Evolutionary conservation across 2,329 filamentous ascomycete species (phyloP).

Genomic region (Teratosphaeria viscida): DNA sequence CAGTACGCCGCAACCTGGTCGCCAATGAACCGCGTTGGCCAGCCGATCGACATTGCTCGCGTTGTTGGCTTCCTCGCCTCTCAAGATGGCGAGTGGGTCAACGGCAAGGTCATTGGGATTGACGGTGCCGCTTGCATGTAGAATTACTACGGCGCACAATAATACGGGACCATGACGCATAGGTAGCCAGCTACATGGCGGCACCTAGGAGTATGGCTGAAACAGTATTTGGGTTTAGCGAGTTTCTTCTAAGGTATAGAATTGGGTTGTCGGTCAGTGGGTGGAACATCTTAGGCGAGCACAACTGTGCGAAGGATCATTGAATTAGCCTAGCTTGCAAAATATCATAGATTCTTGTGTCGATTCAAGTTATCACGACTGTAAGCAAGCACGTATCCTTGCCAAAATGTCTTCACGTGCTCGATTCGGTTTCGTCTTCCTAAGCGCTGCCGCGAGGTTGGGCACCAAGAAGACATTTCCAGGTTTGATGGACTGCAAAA

Average conservation of each 20-base stretch:
- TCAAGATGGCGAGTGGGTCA: constrained; percentile 48
- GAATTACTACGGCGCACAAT: constrained; percentile 2
- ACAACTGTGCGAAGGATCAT: not conserved
- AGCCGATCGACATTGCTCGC: constrained; percentile 57
- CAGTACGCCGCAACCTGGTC: constrained; percentile 55
- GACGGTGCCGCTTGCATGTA: constrained; percentile 32
- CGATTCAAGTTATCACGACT: too few relatives aligned
- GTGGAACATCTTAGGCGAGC: not conserved
- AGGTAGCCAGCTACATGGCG: not conserved
- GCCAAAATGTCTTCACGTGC: too few relatives aligned
- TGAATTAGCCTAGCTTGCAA: not conserved
- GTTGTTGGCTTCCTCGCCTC: constrained; percentile 51
- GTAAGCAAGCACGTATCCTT: too few relatives aligned
- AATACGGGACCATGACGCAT: not conserved
- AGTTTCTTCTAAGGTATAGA: not conserved
- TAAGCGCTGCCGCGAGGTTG: too few relatives aligned
- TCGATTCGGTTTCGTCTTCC: too few relatives aligned
- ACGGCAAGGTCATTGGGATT: constrained; percentile 44
- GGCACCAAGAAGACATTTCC: too few relatives aligned
- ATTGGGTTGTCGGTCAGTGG: not conserved
- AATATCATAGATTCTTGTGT: too few relatives aligned
- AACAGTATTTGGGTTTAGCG: not conserved
- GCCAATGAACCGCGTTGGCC: constrained; percentile 53
- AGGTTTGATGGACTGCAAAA: too few relatives aligned
- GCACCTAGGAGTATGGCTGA: not conserved